Evolutionary conservation across 78 protist species (phyloP).

Genomic region (Planoprotostelium fungivorum): DNA sequence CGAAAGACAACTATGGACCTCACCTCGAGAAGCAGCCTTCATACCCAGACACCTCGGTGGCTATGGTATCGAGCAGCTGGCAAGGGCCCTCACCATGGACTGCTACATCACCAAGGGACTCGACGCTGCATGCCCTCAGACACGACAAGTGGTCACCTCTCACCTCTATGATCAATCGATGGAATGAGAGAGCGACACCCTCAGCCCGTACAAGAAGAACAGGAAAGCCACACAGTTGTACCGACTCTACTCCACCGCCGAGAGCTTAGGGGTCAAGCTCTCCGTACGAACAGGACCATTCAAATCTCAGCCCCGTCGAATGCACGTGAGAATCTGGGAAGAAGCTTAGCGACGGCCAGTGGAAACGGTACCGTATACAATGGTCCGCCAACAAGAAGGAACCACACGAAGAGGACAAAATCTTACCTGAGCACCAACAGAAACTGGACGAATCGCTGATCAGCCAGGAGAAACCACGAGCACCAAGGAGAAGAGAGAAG

Average conservation of each 20-base stretch:
- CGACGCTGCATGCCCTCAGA: not conserved
- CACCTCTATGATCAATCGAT: not conserved
- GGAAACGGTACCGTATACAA: no score
- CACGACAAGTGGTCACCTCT: not conserved
- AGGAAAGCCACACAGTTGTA: not conserved
- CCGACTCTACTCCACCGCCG: not conserved
- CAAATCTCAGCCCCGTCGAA: not conserved
- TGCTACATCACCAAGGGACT: not conserved
- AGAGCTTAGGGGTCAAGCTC: not conserved
- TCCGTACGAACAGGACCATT: not conserved
- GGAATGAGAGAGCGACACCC: not conserved
- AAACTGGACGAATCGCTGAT: not conserved
- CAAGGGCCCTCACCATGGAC: not conserved
- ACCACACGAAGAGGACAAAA: not conserved
- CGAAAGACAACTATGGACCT: not conserved
- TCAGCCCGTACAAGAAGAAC: no score
- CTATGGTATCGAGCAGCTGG: not conserved
- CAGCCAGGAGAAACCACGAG: not conserved
- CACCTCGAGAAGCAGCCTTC: not conserved
- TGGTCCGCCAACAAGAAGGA: not conserved
- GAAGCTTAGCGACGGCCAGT: no score
- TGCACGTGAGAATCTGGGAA: no score
- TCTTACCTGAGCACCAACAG: not conserved
- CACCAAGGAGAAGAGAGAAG: not conserved
- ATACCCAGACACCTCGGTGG: not conserved